phyloP scores from a whole-genome alignment of 495 filamentous ascomycete species.

The Penicillium steckii region DNA sequence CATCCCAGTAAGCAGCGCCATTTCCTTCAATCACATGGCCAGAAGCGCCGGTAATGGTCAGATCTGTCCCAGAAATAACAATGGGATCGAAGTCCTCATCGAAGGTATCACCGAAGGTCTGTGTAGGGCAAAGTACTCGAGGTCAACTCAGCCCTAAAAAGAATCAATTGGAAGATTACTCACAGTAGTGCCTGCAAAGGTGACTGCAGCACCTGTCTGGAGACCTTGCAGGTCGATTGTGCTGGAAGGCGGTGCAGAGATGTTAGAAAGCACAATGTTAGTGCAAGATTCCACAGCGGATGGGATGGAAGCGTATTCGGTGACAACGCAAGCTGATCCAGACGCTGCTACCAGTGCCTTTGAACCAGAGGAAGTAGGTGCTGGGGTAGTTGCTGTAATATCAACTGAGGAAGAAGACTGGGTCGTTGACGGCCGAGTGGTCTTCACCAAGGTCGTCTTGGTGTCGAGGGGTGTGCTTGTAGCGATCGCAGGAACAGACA shows the following conservation, averaged over 20 bases:
- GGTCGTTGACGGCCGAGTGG: conserved; percentile 5
- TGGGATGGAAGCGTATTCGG: conserved; percentile 42
- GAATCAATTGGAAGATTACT: no score
- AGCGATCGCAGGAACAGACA: conserved; percentile 1
- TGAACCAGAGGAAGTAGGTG: conserved; percentile 16
- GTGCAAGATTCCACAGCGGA: conserved; percentile 42
- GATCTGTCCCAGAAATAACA: conserved; percentile 35
- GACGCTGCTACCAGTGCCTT: no score
- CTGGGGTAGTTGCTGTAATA: conserved; percentile 3
- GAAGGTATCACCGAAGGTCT: conserved; percentile 41
- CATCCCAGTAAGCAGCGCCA: conserved; percentile 48
- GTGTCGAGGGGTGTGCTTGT: conserved; percentile 11
- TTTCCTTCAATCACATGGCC: conserved; percentile 47
- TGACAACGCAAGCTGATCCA: conserved; percentile 38
- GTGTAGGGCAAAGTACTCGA: background rate
- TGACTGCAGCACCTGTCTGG: conserved; percentile 38
- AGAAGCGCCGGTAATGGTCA: conserved; percentile 37
- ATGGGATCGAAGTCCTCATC: conserved; percentile 37
- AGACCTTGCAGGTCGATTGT: conserved; percentile 35
- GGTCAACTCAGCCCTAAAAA: no score
- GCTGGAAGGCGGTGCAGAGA: conserved; percentile 33
- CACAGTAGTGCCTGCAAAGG: conserved; percentile 38
- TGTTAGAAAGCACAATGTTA: conserved; percentile 35
- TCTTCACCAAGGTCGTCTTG: conserved; percentile 12
- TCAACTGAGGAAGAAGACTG: background rate